These are phyloP conservation scores for Austroboletus eburneus DNA, from an alignment of 768 basidiomycete genomes.

Conservation along the genomic window DNA sequence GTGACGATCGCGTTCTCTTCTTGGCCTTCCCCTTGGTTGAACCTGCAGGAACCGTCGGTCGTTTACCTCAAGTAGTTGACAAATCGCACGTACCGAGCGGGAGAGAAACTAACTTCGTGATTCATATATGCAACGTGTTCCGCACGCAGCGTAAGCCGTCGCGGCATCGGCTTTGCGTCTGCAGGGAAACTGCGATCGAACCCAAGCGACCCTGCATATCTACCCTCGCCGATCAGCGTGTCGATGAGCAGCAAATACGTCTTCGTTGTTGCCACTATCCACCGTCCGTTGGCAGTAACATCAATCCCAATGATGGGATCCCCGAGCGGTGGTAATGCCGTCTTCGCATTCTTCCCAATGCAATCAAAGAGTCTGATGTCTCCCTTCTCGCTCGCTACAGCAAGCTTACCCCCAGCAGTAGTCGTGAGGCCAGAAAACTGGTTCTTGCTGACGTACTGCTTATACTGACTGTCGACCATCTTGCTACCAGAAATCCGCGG, in stretches of 20 bases:
- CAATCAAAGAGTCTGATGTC: constrained; percentile 93
- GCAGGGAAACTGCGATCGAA: constrained; percentile 97
- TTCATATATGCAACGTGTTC: constrained; percentile 97
- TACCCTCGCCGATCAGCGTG: constrained; percentile 88
- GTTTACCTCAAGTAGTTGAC: background rate
- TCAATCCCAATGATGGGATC: constrained; percentile 95
- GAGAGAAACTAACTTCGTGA: constrained; percentile 79
- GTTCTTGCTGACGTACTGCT: constrained; percentile 94
- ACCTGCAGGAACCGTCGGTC: constrained; percentile 45
- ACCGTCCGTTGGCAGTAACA: constrained; percentile 90
- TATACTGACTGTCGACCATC: constrained; percentile 91
- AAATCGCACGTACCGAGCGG: constrained; percentile 66
- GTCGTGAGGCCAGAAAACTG: constrained; percentile 92
- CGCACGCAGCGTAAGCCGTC: constrained; percentile 77
- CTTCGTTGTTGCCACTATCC: constrained; percentile 93
- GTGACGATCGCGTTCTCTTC: constrained; percentile 96
- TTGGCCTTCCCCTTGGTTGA: constrained; percentile 85
- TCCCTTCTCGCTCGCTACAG: constrained; percentile 94
- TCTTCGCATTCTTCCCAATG: constrained; percentile 99
- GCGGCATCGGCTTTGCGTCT: constrained; percentile 86
- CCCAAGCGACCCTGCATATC: constrained; percentile 75
- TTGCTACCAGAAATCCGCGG: constrained; percentile 90
- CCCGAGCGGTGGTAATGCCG: constrained; percentile 89
- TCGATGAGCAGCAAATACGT: constrained; percentile 93
- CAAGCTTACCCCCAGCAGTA: constrained; percentile 80